A percentile compares a stretch with the other conserved stretches of the same genome.
These are phyloP conservation scores for Tuber calosporum DNA, from an alignment of 495 filamentous ascomycete genomes.

Conservation along the genomic window DNA sequence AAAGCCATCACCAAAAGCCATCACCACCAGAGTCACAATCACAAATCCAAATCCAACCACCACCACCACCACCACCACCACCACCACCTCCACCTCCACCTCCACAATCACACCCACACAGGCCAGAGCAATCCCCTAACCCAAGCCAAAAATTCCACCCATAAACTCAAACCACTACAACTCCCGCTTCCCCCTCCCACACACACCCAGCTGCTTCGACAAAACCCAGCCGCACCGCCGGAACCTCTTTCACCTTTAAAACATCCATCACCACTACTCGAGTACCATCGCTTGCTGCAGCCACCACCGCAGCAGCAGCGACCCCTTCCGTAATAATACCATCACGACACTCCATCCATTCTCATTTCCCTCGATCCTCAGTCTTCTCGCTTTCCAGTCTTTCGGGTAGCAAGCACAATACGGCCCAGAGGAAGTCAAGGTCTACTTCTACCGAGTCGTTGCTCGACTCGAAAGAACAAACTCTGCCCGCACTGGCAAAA, in stretches of 20 bases:
- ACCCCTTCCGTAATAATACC: not conserved
- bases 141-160: slow-evolving; percentile 8
- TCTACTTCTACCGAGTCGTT: slow-evolving; percentile 40
- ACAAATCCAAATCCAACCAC: not conserved
- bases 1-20: slow-evolving; percentile 13
- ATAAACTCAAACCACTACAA: not conserved
- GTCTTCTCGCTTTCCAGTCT: slow-evolving; percentile 21
- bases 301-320: slow-evolving; percentile 1
- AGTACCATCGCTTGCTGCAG: slow-evolving; percentile 11
- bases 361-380: slow-evolving; percentile 30
- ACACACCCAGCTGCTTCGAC: not conserved
- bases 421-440: slow-evolving; percentile 30
- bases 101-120: slow-evolving; percentile 4
- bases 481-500: slow-evolving; percentile 28
- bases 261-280: slow-evolving; percentile 1
- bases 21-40: slow-evolving; percentile 1
- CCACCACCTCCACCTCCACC: not conserved
- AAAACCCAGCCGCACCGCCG: not conserved
- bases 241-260: not conserved
- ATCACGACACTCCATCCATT: slow-evolving; percentile 3
- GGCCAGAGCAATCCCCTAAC: not conserved
- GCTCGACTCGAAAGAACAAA: slow-evolving; percentile 34
- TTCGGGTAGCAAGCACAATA: slow-evolving; percentile 14
- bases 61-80: not conserved
- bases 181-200: slow-evolving; percentile 5